Base-by-base conservation (phyloP, 768 basidiomycete species). In the Lactarius evosmus region DNA sequence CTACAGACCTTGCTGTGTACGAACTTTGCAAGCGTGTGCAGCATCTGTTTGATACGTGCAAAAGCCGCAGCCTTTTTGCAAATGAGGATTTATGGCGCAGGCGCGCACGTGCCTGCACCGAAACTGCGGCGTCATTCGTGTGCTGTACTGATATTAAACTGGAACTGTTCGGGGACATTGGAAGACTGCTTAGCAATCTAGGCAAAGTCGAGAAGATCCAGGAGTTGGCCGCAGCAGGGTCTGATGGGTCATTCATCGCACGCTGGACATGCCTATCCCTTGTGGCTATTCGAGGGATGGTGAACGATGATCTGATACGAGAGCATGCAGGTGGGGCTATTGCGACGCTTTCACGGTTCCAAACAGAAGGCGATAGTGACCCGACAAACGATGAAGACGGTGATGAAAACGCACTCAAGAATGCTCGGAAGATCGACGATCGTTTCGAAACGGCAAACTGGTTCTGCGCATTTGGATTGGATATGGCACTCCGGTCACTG, bases 201-300 rank as follows among this genome's bases (percentile, higher is more conserved):
- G 61, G 61, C 29, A 34, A 12, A 4, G 36, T 36, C 4, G 61
- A 63, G 52, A 55, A 51, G 38, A 52, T 53, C 14, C 17, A 33
- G 0, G 53, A 56, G 14, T 46, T 29, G 61, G 22, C 44, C 7
- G n/a, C 22, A 19, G 17, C 25, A 1, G 56, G 56, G 4, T 57
- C 38, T 16, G 52, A 67, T 25, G 44, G 17, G 27, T 53, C 36
- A 12, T 67, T 67, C 38, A 22, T 53, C 4, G 34, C 51, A 14
- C 58, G 62, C 34, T 67, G 66, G 66, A 67, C 59, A 19, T 67
- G 58, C 17, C 63, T 67, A 29, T 51, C 66, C 1, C 9, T 67
- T 12, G 14, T 64, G 50, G 36, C 58, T 25, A 59, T 51, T 12
- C 60, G 55, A 19, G 27, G 22, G 57, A 38, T 36, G 32, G 25